Evolutionary conservation across 768 basidiomycete genomes (phyloP).

Genomic region (Dictyophora rubrovolvata): DNA sequence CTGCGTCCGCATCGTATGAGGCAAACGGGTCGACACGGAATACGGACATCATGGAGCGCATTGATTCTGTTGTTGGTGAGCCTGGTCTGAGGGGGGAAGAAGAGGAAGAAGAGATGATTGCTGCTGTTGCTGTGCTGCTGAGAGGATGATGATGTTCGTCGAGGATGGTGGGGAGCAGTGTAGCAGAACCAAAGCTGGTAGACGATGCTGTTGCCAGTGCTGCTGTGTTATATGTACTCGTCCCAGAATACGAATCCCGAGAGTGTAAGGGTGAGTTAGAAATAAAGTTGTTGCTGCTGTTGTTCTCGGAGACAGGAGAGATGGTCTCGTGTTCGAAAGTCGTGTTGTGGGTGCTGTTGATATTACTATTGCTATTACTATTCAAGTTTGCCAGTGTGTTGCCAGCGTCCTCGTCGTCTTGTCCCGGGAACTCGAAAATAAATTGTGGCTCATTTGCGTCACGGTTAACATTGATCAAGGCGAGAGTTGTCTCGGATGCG

Average conservation of each 20-base stretch:
- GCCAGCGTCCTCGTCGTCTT: neutral
- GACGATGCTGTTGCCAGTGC: too few relatives aligned
- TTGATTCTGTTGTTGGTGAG: constrained; percentile 5
- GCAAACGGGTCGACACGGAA: constrained; percentile 8
- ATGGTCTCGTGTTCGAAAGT: neutral
- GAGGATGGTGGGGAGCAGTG: too few relatives aligned
- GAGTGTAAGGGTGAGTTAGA: too few relatives aligned
- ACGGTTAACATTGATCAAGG: neutral
- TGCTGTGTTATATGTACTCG: too few relatives aligned
- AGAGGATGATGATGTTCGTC: too few relatives aligned
- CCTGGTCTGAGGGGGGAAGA: neutral
- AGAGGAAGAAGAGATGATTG: neutral
- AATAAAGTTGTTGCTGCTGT: too few relatives aligned
- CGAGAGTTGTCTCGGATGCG: neutral
- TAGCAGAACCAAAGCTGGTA: too few relatives aligned
- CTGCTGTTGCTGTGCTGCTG: neutral
- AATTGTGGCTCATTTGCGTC: neutral
- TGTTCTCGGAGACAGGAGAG: neutral
- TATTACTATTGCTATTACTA: too few relatives aligned
- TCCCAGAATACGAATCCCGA: too few relatives aligned
- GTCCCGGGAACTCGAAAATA: constrained; percentile 6
- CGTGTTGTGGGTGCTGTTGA: neutral
- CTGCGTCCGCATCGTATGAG: constrained; percentile 2
- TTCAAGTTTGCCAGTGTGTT: too few relatives aligned
- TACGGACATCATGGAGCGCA: constrained; percentile 8